Evolutionary conservation across 305 asterid species (phyloP).

Genomic region (Striga hermonthica): DNA sequence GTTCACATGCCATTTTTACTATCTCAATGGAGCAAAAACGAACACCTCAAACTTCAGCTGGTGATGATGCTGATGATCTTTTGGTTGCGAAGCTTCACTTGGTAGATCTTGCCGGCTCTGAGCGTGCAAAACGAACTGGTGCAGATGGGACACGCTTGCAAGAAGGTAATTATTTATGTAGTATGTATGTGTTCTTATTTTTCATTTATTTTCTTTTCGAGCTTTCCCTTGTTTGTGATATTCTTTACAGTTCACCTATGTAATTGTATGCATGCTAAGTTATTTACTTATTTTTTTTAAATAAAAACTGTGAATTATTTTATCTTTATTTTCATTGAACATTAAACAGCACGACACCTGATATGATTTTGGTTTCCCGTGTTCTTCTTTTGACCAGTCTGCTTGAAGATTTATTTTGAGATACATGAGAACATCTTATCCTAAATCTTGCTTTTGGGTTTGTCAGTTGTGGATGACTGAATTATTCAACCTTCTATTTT

Average conservation of each 20-base stretch:
- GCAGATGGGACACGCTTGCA: conserved; percentile 87
- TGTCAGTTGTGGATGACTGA: conserved; percentile 15
- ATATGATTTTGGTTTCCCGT: conserved; percentile 1
- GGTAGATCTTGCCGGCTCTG: conserved; percentile 98
- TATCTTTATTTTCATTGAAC: not conserved
- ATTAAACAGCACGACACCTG: conserved; percentile 1
- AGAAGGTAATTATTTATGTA: conserved; percentile 60
- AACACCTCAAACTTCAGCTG: conserved; percentile 38
- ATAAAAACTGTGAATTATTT: conserved; percentile 1
- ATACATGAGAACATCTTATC: conserved; percentile 2
- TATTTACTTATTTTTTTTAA: not conserved
- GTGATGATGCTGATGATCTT: conserved; percentile 75
- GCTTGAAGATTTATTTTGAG: not conserved
- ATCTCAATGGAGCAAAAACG: conserved; percentile 89
- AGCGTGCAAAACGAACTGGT: conserved; percentile 96
- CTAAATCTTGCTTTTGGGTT: not conserved
- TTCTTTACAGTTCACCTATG: not conserved
- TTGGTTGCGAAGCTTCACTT: conserved; percentile 84
- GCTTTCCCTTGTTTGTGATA: conserved; percentile 1
- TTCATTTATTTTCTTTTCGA: no score
- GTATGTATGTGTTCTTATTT: not conserved
- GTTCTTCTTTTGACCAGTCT: not conserved
- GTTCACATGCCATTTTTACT: conserved; percentile 98
- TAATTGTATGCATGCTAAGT: not conserved
- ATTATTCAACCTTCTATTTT: conserved; percentile 23